Percentiles rank a stretch among this genome's conserved stretches.
Evolutionary conservation across 2,329 filamentous ascomycete genomes (phyloP).

Genomic region (Xylaria sp.): DNA sequence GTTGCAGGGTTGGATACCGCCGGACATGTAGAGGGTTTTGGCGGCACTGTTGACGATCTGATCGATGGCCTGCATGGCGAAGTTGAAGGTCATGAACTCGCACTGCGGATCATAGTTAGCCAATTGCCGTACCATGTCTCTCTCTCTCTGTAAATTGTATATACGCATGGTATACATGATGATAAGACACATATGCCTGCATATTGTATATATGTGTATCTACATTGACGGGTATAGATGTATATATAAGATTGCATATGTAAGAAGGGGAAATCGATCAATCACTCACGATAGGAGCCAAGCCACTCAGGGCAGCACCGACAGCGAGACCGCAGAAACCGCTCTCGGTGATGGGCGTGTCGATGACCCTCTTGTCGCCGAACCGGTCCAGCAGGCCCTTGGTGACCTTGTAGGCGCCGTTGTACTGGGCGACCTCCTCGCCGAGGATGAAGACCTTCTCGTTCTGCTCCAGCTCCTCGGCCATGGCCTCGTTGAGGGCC

Average conservation of each 20-base stretch:
- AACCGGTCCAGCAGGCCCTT: slow-evolving; percentile 97
- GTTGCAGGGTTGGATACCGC: slow-evolving; percentile 99
- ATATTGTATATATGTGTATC: neutral
- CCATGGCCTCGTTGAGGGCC: slow-evolving; percentile 96
- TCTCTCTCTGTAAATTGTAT: neutral
- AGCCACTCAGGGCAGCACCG: slow-evolving; percentile 91
- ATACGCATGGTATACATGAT: neutral
- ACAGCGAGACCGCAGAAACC: slow-evolving; percentile 95
- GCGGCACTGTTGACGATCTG: slow-evolving; percentile 99
- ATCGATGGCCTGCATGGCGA: slow-evolving; percentile 99
- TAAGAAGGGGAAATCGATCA: no score
- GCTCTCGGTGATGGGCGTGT: slow-evolving; percentile 97
- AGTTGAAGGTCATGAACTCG: slow-evolving; percentile 99
- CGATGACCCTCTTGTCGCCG: slow-evolving; percentile 96
- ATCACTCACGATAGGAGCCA: slow-evolving; percentile 85
- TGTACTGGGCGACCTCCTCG: slow-evolving; percentile 99
- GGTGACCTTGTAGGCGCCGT: slow-evolving; percentile 99
- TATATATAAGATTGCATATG: no score
- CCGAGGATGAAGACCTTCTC: slow-evolving; percentile 95
- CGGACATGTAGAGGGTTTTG: slow-evolving; percentile 99
- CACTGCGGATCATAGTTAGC: slow-evolving; percentile 64
- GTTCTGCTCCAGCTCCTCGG: slow-evolving; percentile 95
- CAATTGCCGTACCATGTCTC: neutral
- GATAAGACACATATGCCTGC: neutral
- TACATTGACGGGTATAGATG: no score